phyloP scores from a whole-genome alignment of 441 rosid species.

The Adansonia madagascariensis region DNA sequence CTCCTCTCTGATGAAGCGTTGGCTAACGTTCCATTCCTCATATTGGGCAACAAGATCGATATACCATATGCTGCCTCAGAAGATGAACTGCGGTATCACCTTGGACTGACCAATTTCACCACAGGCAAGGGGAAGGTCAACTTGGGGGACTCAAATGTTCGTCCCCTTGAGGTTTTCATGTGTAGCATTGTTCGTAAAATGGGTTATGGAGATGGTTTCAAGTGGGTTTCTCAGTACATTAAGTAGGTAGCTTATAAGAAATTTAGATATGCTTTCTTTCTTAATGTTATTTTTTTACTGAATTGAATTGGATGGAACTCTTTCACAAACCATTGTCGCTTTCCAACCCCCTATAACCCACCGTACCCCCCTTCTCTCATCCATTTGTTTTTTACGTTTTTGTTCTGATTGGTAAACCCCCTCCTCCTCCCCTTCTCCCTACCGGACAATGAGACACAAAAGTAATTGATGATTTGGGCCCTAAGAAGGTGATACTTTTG shows the following conservation, averaged over 20 bases:
- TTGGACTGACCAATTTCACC: constrained; percentile 30
- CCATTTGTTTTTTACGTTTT: constrained; percentile 7
- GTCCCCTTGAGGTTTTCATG: constrained; percentile 33
- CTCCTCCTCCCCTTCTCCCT: not conserved
- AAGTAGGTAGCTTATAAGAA: constrained; percentile 23
- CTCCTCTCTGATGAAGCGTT: constrained; percentile 78
- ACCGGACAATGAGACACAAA: not conserved
- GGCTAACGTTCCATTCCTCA: constrained; percentile 66
- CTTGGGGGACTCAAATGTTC: constrained; percentile 27
- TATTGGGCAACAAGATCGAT: constrained; percentile 87
- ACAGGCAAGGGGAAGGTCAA: constrained; percentile 32
- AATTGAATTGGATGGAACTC: constrained; percentile 22
- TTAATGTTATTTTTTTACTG: constrained; percentile 9
- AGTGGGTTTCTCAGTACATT: constrained; percentile 33
- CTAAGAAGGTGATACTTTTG: not conserved
- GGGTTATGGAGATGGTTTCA: constrained; percentile 35
- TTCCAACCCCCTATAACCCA: not conserved
- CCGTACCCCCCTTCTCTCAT: not conserved
- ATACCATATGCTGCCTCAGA: constrained; percentile 83
- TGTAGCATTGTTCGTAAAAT: constrained; percentile 33
- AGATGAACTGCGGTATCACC: constrained; percentile 48
- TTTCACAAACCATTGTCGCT: constrained; percentile 1
- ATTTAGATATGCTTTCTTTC: constrained; percentile 16
- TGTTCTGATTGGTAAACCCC: constrained; percentile 8
- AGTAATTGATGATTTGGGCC: constrained; percentile 1